Percentiles rank a stretch among this genome's conserved stretches.
Conservation (phyloP, 176 grass and related monocot species). For the Sorghum bicolor region DNA sequence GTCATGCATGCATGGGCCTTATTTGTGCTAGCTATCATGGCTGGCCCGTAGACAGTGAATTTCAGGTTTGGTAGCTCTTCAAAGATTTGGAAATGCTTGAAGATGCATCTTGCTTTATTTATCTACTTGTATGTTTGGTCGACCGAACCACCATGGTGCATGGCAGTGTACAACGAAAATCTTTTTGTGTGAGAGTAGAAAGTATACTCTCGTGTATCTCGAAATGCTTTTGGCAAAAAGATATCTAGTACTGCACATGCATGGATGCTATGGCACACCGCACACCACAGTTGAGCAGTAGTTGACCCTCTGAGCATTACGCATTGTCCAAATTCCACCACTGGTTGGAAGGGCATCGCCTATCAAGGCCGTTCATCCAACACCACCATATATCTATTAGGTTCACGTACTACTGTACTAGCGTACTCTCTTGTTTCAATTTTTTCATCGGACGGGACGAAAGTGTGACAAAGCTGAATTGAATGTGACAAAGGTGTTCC, state of each 20-base stretch:
- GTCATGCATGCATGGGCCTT: neutral
- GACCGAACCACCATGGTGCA: neutral
- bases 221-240: neutral
- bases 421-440: neutral
- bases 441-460: neutral
- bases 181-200: neutral
- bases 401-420: neutral
- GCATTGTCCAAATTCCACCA: neutral
- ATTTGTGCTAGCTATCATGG: neutral
- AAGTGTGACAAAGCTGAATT: neutral
- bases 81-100: constrained; percentile 21
- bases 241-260: neutral
- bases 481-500: neutral
- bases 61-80: constrained; percentile 13
- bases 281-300: neutral
- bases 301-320: neutral
- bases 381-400: neutral
- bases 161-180: neutral
- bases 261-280: neutral
- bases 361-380: constrained; percentile 5
- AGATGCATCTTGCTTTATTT: neutral
- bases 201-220: neutral
- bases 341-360: neutral
- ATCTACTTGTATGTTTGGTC: neutral
- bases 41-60: neutral